Conservation (phyloP, 169 alveolate species). For the Pseudocohnilembus persalinus region DNA sequence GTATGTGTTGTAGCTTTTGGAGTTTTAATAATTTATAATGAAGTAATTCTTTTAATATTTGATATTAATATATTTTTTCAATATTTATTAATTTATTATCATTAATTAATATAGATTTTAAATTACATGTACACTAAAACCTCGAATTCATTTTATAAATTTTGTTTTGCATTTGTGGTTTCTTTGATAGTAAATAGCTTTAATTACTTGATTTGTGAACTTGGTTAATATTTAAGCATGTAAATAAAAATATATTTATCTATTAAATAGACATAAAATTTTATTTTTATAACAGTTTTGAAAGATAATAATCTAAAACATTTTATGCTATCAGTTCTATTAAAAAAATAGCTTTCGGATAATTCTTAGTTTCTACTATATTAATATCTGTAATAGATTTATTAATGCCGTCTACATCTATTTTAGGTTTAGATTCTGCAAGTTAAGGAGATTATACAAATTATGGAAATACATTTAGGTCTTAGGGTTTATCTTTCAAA, state of each 20-base stretch:
- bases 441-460: background rate
- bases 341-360: background rate
- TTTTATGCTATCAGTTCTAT: background rate
- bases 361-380: background rate
- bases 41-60: background rate
- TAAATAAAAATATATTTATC: too few species aligned
- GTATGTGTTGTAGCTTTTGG: background rate
- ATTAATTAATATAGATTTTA: background rate
- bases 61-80: background rate
- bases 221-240: too few species aligned
- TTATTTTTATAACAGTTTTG: background rate
- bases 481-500: background rate
- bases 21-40: background rate
- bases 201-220: too few species aligned
- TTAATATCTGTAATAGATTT: background rate
- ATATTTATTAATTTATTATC: too few species aligned
- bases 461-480: background rate
- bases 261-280: too few species aligned
- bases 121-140: too few species aligned
- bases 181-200: background rate
- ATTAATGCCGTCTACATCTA: background rate
- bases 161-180: background rate
- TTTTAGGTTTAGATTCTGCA: background rate
- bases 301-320: background rate
- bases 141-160: background rate